Percentiles rank a stretch among this genome's conserved stretches.
Conservation (phyloP, 2,329 filamentous ascomycete genomes). For the Endocalyx cinctus region DNA sequence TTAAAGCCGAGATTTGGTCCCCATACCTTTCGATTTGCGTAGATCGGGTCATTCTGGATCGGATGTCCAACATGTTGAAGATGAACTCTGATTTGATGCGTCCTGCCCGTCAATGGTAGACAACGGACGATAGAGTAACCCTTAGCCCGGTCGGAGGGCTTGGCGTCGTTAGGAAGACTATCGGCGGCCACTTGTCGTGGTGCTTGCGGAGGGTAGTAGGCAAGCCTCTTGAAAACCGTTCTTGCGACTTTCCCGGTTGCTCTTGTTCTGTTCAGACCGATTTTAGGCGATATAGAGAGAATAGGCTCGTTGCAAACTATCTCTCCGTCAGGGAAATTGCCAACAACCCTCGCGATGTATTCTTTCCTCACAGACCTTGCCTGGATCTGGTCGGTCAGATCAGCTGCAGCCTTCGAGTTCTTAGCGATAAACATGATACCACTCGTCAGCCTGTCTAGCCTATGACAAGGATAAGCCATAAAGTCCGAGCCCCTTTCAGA, state of each 20-base stretch:
- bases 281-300: slow-evolving; percentile 87
- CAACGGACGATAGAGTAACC: slow-evolving; percentile 96
- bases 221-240: slow-evolving; percentile 86
- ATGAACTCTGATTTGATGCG: slow-evolving; percentile 92
- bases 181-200: slow-evolving; percentile 7
- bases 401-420: slow-evolving; percentile 71
- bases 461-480: slow-evolving; percentile 70
- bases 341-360: slow-evolving; percentile 87
- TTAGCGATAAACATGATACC: slow-evolving; percentile 99
- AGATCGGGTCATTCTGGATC: slow-evolving; percentile 96
- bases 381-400: slow-evolving; percentile 70
- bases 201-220: slow-evolving; percentile 70
- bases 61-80: slow-evolving; percentile 92
- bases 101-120: slow-evolving; percentile 86
- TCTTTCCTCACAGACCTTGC: slow-evolving; percentile 86
- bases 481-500: slow-evolving; percentile 59
- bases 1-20: slow-evolving; percentile 69
- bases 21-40: slow-evolving; percentile 91
- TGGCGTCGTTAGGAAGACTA: slow-evolving; percentile 10
- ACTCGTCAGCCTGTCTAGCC: slow-evolving; percentile 89
- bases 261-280: slow-evolving; percentile 89
- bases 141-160: slow-evolving; percentile 50
- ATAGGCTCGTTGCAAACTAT: slow-evolving; percentile 92
- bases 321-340: slow-evolving; percentile 86
- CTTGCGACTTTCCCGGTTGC: slow-evolving; percentile 86